phyloP scores from a whole-genome alignment of 345 rosid genomes.

The Abelmoschus esculentus region DNA sequence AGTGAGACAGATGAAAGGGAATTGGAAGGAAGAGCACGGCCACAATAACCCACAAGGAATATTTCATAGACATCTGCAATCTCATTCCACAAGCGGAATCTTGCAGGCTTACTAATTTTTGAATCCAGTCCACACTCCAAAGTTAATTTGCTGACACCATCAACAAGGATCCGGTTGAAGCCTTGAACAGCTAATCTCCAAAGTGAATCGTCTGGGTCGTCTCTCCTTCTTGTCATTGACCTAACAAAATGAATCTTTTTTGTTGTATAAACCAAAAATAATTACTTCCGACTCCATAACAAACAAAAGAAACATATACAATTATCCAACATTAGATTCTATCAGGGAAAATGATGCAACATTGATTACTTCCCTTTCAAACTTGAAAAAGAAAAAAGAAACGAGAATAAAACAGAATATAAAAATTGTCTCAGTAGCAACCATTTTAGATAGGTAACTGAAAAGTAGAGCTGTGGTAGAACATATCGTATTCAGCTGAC shows the following conservation, averaged over 20 bases:
- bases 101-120: conserved; percentile 52
- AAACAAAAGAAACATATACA: background rate
- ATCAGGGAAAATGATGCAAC: background rate
- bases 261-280: background rate
- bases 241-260: conserved; percentile 28
- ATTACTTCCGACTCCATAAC: background rate
- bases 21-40: conserved; percentile 80
- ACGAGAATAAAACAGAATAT: background rate
- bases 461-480: background rate
- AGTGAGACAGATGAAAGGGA: conserved; percentile 49
- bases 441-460: no score
- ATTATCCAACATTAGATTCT: background rate
- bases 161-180: conserved; percentile 64
- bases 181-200: conserved; percentile 93
- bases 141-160: conserved; percentile 44
- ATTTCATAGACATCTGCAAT: conserved; percentile 88
- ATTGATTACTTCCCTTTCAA: background rate
- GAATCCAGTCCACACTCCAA: conserved; percentile 35
- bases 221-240: conserved; percentile 96
- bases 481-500: conserved; percentile 1
- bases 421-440: no score
- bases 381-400: background rate
- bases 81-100: conserved; percentile 88
- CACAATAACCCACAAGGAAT: conserved; percentile 89
- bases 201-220: conserved; percentile 84